These are phyloP conservation scores for Lactarius tabidus DNA, from an alignment of 768 basidiomycete species.

Conservation along the genomic window DNA sequence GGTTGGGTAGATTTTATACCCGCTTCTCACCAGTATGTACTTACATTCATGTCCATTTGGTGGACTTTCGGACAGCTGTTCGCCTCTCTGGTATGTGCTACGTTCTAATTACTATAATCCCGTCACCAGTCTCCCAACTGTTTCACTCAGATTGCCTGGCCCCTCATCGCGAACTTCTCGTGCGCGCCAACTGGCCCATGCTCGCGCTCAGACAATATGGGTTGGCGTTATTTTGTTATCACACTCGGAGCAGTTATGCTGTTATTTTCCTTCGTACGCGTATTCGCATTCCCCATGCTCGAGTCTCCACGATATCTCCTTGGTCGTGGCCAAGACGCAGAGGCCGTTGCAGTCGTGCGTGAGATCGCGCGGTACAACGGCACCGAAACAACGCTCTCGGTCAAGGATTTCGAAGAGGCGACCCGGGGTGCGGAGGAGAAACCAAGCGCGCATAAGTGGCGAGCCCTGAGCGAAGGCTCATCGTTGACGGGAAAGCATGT, in stretches of 20 bases:
- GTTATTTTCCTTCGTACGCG: constrained; percentile 47
- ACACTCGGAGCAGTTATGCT: constrained; percentile 51
- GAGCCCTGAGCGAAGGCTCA: constrained; percentile 40
- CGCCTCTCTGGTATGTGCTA: constrained; percentile 39
- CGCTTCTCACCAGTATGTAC: constrained; percentile 51
- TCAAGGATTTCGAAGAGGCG: constrained; percentile 42
- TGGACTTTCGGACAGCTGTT: constrained; percentile 56
- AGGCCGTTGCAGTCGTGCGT: constrained; percentile 49
- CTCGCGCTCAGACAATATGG: constrained; percentile 49
- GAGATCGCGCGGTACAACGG: constrained; percentile 51
- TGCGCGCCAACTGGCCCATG: constrained; percentile 40
- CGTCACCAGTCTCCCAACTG: not conserved
- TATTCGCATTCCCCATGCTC: constrained; percentile 49
- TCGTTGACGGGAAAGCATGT: constrained; percentile 43
- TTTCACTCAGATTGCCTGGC: constrained; percentile 49
- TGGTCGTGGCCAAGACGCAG: constrained; percentile 48
- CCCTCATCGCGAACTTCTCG: constrained; percentile 52
- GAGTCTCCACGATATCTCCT: constrained; percentile 59
- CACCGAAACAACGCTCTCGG: constrained; percentile 37
- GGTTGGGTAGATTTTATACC: constrained; percentile 44
- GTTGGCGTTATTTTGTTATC: constrained; percentile 59
- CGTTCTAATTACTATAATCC: not conserved
- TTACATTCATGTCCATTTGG: constrained; percentile 56
- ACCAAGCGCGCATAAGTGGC: constrained; percentile 20
- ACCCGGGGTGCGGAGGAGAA: constrained; percentile 25